Conservation (phyloP, 2,329 filamentous ascomycete species). For the Proliferodiscus dingleyae region DNA sequence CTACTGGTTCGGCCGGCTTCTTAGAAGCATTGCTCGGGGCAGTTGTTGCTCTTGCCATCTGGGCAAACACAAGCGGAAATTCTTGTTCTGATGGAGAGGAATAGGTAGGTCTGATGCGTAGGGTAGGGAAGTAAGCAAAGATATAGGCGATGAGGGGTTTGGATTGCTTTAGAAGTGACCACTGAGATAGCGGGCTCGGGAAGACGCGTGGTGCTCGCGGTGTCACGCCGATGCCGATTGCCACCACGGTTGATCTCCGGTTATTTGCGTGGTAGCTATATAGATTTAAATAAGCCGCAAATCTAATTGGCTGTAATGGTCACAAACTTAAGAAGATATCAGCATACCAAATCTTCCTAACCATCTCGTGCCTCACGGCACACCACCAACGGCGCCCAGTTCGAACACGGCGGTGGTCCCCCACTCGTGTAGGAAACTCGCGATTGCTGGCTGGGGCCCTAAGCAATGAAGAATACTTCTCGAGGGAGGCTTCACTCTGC, state of each 20-base stretch:
- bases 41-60: neutral
- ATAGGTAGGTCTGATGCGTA: no score
- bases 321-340: constrained; percentile 48
- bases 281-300: constrained; percentile 17
- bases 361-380: constrained; percentile 23
- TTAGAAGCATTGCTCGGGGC: neutral
- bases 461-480: constrained; percentile 64
- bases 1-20: neutral
- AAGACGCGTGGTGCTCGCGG: no score
- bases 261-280: constrained; percentile 21
- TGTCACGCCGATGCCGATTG: no score
- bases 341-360: constrained; percentile 51
- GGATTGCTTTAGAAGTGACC: no score
- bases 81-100: no score
- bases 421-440: constrained; percentile 64
- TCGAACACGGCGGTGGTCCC: constrained; percentile 62
- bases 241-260: no score
- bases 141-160: no score
- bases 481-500: constrained; percentile 70
- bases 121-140: no score
- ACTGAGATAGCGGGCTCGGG: no score
- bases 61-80: no score
- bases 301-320: constrained; percentile 55
- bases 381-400: constrained; percentile 53
- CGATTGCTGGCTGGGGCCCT: constrained; percentile 54